Conservation (phyloP, 306 rosid species). For the Rubus parviflorus region DNA sequence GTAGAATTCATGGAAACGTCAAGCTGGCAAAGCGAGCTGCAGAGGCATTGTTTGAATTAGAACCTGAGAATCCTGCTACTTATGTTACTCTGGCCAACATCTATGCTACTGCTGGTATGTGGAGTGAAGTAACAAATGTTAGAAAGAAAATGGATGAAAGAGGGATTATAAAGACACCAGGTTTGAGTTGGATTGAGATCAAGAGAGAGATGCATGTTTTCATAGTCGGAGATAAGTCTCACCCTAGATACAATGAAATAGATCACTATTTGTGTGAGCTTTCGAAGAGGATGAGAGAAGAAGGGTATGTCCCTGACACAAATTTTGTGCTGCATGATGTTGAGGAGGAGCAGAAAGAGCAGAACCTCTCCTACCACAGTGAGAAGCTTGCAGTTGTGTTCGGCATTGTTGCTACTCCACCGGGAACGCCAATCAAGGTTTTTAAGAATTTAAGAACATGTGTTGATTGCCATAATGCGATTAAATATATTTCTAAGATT, state of each 20-base stretch:
- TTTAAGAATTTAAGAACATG: constrained; percentile 70
- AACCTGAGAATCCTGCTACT: constrained; percentile 69
- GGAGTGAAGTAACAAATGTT: constrained; percentile 53
- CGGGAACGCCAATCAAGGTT: constrained; percentile 54
- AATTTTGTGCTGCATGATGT: constrained; percentile 66
- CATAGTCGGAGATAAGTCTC: constrained; percentile 58
- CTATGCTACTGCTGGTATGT: constrained; percentile 60
- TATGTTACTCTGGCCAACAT: constrained; percentile 64
- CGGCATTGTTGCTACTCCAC: constrained; percentile 66
- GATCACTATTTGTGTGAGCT: constrained; percentile 45
- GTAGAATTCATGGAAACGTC: constrained; percentile 67
- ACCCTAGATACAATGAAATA: constrained; percentile 56
- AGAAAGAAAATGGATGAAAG: constrained; percentile 51
- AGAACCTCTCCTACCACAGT: constrained; percentile 61
- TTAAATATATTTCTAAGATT: constrained; percentile 55
- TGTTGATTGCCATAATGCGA: constrained; percentile 64
- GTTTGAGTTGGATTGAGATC: constrained; percentile 72
- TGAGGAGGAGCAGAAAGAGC: constrained; percentile 67
- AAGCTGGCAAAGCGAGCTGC: constrained; percentile 57
- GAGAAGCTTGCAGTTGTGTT: constrained; percentile 71
- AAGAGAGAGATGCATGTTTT: constrained; percentile 56
- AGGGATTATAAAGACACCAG: constrained; percentile 55
- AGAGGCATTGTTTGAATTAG: constrained; percentile 60
- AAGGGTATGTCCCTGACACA: constrained; percentile 68
- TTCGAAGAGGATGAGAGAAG: constrained; percentile 58